Evolutionary conservation across 129 eudicot species (phyloP), one percentile per base, ranked within the genome.

Genomic region (Saposhnikovia divaricata): DNA sequence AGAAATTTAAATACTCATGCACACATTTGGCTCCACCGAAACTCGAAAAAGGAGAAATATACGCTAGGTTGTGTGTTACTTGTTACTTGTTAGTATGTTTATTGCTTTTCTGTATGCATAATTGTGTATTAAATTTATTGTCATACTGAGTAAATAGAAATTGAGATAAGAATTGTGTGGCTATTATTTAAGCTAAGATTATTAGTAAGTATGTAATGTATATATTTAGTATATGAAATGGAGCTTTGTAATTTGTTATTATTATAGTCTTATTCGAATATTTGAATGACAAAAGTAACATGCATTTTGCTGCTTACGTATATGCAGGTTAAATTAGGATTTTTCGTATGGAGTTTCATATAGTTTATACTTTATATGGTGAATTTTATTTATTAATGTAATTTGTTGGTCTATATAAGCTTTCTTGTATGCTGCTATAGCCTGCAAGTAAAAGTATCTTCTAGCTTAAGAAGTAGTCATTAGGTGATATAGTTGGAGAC

Each of bases 151-250:
- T n/a, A 6, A 19, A n/a, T 19, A 5, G 11, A 19, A 55, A 23
- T 57, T 57, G 66, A 57, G 68, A 59, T 59, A 59, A n/a, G 68
- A 59, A n/a, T n/a, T 59, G 68, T 59, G 68, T 59, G 68, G 68
- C 1, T 59, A 59, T 23, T n/a, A 9, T n/a, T n/a, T 0, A 66
- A 66, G 9, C 72, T 66, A 31, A 66, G 8, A 28, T 28, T 28
- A 65, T 14, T 25, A n/a, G n/a, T n/a, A 65, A 13, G 38, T 25
- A 1, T 28, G 9, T 65, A 28, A 11, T 65, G 38, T 25, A 0
- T 27, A 27, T 63, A 6, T 0, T 61, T n/a, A n/a, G 59, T 51
- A 9, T 61, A 2, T 63, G 37, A 63, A 63, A 63, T 63, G 38
- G 70, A 63, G 70, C 70, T 63, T 1, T 27, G 18, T 63, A 63